Percentiles rank a stretch among this genome's conserved stretches.
Conservation (phyloP, 257 asterid species). For the Fraxinus cuspidata region DNA sequence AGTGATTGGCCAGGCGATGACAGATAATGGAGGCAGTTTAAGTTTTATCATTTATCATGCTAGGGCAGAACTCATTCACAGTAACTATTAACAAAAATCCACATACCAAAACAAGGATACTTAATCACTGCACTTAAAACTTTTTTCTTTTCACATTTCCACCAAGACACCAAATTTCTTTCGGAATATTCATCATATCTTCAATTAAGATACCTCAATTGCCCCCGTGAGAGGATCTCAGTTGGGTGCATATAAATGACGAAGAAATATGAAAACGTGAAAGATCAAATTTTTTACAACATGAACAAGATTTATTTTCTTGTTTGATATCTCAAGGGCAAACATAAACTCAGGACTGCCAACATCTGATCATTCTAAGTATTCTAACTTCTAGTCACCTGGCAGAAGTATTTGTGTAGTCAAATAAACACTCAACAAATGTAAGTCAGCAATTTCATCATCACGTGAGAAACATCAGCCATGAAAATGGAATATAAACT, state of each 20-base stretch:
- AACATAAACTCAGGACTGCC: constrained; percentile 15
- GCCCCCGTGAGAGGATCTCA: neutral
- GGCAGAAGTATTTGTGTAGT: neutral
- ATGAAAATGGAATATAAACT: constrained; percentile 27
- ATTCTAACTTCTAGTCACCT: neutral
- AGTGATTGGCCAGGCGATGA: neutral
- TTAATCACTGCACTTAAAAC: neutral
- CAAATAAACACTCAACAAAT: neutral
- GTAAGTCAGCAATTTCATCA: constrained; percentile 12
- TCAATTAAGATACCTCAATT: constrained; percentile 14
- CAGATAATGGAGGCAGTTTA: neutral
- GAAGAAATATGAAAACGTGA: neutral
- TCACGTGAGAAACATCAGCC: constrained; percentile 14
- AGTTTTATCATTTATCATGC: neutral
- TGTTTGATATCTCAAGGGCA: constrained; percentile 6
- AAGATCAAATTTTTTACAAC: constrained; percentile 1
- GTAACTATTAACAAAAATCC: too few relatives aligned
- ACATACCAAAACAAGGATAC: neutral
- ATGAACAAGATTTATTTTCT: constrained; percentile 6
- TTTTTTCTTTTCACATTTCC: neutral
- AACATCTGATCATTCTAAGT: neutral
- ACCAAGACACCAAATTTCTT: constrained; percentile 10
- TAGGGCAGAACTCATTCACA: neutral
- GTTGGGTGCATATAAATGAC: neutral
- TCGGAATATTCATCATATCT: constrained; percentile 8